phyloP scores from a whole-genome alignment of 176 grass and related monocot species.

The Juncus effusus region DNA sequence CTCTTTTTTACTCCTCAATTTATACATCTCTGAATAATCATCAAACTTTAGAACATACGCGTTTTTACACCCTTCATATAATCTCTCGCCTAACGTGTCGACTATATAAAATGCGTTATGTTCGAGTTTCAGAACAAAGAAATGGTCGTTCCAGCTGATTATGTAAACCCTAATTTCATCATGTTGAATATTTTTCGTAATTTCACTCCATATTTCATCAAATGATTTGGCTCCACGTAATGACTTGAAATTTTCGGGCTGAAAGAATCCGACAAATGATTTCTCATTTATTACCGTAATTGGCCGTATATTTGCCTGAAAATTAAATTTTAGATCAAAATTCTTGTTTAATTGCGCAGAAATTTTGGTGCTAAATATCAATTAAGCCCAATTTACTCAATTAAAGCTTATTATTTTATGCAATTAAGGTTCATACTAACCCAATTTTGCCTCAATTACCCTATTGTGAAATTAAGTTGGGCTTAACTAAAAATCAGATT shows the following conservation, averaged over 20 bases:
- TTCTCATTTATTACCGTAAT: constrained; percentile 60
- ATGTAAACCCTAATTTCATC: constrained; percentile 52
- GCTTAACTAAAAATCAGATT: no score
- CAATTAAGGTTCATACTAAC: no score
- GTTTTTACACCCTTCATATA: constrained; percentile 80
- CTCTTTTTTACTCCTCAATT: constrained; percentile 15
- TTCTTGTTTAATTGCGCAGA: constrained; percentile 39
- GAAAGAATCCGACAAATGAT: constrained; percentile 91
- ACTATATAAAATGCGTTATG: constrained; percentile 62
- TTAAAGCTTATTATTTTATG: no score
- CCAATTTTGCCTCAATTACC: no score
- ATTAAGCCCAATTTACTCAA: no score
- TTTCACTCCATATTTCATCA: constrained; percentile 78
- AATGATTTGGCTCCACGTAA: constrained; percentile 80
- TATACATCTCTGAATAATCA: constrained; percentile 62
- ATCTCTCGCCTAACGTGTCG: constrained; percentile 87
- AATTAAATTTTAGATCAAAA: constrained; percentile 81
- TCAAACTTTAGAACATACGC: constrained; percentile 92
- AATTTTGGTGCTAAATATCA: no score
- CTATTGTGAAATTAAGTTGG: no score
- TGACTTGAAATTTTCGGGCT: constrained; percentile 82
- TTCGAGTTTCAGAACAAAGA: constrained; percentile 86
- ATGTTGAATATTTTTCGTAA: constrained; percentile 23
- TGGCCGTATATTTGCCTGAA: constrained; percentile 49
- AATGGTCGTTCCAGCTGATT: constrained; percentile 98